Percentiles rank a stretch among this genome's conserved stretches.
These are phyloP conservation scores for Neurospora terricola DNA, from an alignment of 495 filamentous ascomycete species.

Conservation along the genomic window DNA sequence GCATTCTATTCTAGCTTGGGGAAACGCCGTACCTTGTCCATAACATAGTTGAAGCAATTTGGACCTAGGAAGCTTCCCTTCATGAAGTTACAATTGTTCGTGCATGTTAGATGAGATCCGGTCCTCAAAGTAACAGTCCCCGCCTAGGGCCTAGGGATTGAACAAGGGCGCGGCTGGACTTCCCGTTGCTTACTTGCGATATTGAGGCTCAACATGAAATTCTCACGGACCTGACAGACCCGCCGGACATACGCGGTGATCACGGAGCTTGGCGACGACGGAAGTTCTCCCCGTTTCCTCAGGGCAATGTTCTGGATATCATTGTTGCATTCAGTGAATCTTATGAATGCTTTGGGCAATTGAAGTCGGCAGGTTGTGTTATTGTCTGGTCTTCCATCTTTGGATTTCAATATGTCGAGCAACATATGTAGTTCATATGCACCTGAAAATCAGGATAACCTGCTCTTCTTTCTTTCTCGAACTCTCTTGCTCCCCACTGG, in stretches of 20 bases:
- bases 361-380: not conserved
- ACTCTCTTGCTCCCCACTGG: not conserved
- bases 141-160: not conserved
- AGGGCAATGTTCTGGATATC: not conserved
- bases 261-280: not conserved
- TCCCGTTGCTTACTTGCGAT: not conserved
- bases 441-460: not conserved
- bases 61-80: not conserved
- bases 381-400: not conserved
- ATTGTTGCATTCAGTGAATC: not conserved
- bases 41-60: not conserved
- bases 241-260: not conserved
- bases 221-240: not conserved
- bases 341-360: not conserved
- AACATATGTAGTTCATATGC: not conserved
- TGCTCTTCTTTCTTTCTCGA: not conserved
- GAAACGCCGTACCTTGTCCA: not conserved
- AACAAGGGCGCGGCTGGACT: not conserved
- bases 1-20: not conserved
- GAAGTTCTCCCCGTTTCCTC: not conserved
- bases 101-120: constrained; percentile 8
- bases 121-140: not conserved
- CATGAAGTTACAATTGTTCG: constrained; percentile 10
- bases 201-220: not conserved
- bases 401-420: not conserved